Percentiles rank a stretch among this genome's conserved stretches.
Conservation (phyloP, 208 protist species). For the Trypanosoma mega region DNA sequence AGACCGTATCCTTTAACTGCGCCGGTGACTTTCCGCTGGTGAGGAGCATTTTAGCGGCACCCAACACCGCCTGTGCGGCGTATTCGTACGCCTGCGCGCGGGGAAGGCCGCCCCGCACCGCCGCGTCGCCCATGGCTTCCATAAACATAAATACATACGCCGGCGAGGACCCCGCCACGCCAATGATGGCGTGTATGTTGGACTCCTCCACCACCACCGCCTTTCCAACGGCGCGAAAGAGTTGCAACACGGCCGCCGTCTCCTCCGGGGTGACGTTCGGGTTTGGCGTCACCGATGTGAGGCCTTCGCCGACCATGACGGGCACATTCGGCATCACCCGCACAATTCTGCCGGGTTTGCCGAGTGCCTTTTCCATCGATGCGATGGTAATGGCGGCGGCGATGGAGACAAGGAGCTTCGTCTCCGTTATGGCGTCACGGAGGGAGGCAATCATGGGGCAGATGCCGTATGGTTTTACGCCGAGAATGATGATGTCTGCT, state of each 20-base stretch:
- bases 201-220: slow-evolving; percentile 61
- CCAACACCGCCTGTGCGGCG: slow-evolving; percentile 92
- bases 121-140: slow-evolving; percentile 96
- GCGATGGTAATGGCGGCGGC: slow-evolving; percentile 87
- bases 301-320: slow-evolving; percentile 66
- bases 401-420: slow-evolving; percentile 91
- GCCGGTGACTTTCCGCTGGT: slow-evolving; percentile 59
- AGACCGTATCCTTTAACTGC: slow-evolving; percentile 92
- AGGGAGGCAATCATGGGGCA: slow-evolving; percentile 61
- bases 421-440: slow-evolving; percentile 21
- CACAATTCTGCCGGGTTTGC: slow-evolving; percentile 54
- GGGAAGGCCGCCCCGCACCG: slow-evolving; percentile 88
- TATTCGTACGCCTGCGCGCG: slow-evolving; percentile 84
- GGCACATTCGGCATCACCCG: slow-evolving; percentile 97
- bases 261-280: slow-evolving; percentile 44
- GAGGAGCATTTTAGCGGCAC: slow-evolving; percentile 91
- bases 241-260: slow-evolving; percentile 26
- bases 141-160: slow-evolving; percentile 97
- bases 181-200: slow-evolving; percentile 93
- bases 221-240: slow-evolving; percentile 82
- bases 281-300: slow-evolving; percentile 67
- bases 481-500: slow-evolving; percentile 87
- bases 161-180: slow-evolving; percentile 92
- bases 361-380: slow-evolving; percentile 67
- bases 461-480: slow-evolving; percentile 93